Evolutionary conservation across 768 basidiomycete species (phyloP), one percentile per base, ranked within the genome.

Genomic region (Suillus spraguei): DNA sequence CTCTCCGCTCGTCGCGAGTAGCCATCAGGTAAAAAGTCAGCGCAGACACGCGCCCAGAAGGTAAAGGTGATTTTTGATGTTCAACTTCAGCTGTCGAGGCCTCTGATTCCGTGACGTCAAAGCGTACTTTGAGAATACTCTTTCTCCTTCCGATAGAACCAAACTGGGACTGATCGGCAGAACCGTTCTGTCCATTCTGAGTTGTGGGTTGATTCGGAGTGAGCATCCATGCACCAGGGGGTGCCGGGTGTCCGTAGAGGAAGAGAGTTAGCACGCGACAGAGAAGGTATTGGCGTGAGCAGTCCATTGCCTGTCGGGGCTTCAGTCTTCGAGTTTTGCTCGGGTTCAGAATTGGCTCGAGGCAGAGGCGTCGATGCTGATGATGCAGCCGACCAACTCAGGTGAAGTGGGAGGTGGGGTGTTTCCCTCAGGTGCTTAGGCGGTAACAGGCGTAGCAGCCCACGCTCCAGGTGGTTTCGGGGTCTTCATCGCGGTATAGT

Each of bases 111-210:
- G 67, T 74, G 33, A 81, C 78, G 66, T 92, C 86, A 67, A 93
- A 93, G 47, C 91, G 86, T 60, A 94, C 91, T 71, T 89, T 90
- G 65, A 87, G 72, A 32, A 87, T 77, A 64, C 85, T 86, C 71
- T 86, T 90, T 67, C 82, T 75, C 64, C 68, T 72, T 59, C 72
- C 78, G 22, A 75, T 60, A 4, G 79, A 77, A 32, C 74, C 75
- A 60, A 66, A 77, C 54, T 70, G 75, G 33, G 74, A 74, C 52
- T 74, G 75, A 49, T 70, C 69, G 5, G 17, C 46, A 20, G 64
- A 66, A 42, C 62, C 67, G 49, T 22, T 61, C 16, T 69, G 63
- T 41, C 62, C 69, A 49, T 22, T 61, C 32, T 69, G 63, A 17
- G 66, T 60, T 2, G 50, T 65, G 20, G 72, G 69, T 63, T 77